Percentiles rank a stretch among this genome's conserved stretches.
Conservation (phyloP, 108 stramenopile species). For the Cyclotella choctawhatcheeana region DNA sequence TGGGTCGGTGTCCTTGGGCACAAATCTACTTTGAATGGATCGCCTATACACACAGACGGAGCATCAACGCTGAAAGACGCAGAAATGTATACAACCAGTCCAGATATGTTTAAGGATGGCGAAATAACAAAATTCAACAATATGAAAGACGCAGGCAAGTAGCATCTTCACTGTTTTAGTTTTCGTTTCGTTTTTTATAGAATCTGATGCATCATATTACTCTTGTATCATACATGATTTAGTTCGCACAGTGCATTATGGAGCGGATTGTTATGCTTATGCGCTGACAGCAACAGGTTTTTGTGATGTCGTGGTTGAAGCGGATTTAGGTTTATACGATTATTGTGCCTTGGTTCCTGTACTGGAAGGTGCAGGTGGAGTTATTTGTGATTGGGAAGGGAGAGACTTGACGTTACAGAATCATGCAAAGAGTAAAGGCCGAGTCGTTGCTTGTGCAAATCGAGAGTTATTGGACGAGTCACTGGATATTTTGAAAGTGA, state of each 20-base stretch:
- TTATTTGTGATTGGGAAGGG: constrained; percentile 63
- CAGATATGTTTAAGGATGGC: constrained; percentile 60
- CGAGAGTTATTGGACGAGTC: constrained; percentile 44
- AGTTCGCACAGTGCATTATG: too few species aligned
- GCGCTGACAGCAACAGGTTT: constrained; percentile 61
- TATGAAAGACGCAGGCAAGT: constrained; percentile 30
- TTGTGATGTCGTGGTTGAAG: constrained; percentile 60
- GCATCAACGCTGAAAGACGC: constrained; percentile 31
- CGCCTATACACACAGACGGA: constrained; percentile 37
- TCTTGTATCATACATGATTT: too few species aligned
- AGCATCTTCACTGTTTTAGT: too few species aligned
- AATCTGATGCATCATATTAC: too few species aligned
- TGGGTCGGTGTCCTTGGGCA: constrained; percentile 57
- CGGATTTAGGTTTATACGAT: constrained; percentile 64
- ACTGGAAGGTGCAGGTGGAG: constrained; percentile 58
- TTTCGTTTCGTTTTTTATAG: too few species aligned
- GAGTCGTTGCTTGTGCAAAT: constrained; percentile 62
- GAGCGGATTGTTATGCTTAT: constrained; percentile 68
- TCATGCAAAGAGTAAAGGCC: constrained; percentile 47
- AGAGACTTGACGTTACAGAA: constrained; percentile 47
- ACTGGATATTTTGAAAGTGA: constrained; percentile 40
- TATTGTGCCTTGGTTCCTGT: constrained; percentile 63
- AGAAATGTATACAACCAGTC: constrained; percentile 59
- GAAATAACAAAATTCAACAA: constrained; percentile 50
- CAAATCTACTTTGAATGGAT: constrained; percentile 53